These are phyloP conservation scores for Haplosporangium sp. DNA, from an alignment of 371 early-diverging fungal species.

Conservation along the genomic window DNA sequence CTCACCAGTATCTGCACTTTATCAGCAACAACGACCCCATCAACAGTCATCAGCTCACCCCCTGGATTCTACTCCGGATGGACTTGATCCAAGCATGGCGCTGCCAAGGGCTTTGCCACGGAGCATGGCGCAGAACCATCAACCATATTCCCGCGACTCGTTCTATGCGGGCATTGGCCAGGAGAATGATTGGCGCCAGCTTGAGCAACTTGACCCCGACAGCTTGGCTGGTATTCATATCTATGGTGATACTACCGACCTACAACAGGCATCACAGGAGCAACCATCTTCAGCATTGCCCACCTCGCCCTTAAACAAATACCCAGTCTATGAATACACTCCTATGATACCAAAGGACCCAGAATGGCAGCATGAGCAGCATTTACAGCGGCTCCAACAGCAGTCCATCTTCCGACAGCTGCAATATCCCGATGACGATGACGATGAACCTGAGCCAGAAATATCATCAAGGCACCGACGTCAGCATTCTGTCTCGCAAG, in stretches of 20 bases:
- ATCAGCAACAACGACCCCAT: constrained; percentile 7
- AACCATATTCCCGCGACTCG: constrained; percentile 30
- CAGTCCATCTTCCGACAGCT: constrained; percentile 21
- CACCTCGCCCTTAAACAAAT: constrained; percentile 23
- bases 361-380: constrained; percentile 36
- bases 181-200: constrained; percentile 45
- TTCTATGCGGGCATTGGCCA: constrained; percentile 47
- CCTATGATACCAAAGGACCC: constrained; percentile 5
- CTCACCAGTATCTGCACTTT: constrained; percentile 1
- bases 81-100: constrained; percentile 45
- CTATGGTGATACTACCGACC: constrained; percentile 30
- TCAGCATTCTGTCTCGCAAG: constrained; percentile 9
- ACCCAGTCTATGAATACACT: constrained; percentile 29
- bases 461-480: constrained; percentile 26
- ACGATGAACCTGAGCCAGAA: constrained; percentile 9
- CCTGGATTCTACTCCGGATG: constrained; percentile 17
- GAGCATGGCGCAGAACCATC: constrained; percentile 11
- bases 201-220: constrained; percentile 40
- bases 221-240: constrained; percentile 37
- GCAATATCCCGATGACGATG: constrained; percentile 32
- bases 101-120: constrained; percentile 43
- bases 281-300: constrained; percentile 20
- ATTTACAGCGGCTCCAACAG: constrained; percentile 28
- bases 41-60: constrained; percentile 8
- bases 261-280: constrained; percentile 10